Evolutionary conservation across 179 eudicot species (phyloP).

Genomic region (Patellifolia procumbens): DNA sequence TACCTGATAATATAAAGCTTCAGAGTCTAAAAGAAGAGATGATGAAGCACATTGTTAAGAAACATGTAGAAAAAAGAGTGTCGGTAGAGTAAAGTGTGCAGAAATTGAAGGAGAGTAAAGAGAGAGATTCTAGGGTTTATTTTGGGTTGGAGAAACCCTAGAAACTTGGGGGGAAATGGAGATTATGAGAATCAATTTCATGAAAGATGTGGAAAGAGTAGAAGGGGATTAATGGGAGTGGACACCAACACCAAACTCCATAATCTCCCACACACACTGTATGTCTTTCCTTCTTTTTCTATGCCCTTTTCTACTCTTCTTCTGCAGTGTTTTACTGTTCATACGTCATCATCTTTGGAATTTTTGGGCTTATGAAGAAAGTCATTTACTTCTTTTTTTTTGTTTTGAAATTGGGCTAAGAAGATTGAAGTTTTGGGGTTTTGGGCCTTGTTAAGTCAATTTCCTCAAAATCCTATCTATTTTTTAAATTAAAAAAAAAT

Average conservation of each 20-base stretch:
- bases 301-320: neutral
- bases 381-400: too few species aligned
- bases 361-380: too few species aligned
- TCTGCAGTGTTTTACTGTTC: neutral
- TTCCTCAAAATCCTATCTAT: too few species aligned
- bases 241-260: neutral
- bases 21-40: neutral
- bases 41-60: conserved; percentile 5
- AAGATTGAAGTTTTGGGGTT: too few species aligned
- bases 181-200: neutral
- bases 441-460: too few species aligned
- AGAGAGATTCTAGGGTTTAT: neutral
- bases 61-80: neutral
- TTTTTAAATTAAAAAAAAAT: too few species aligned
- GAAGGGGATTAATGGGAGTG: too few species aligned
- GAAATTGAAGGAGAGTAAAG: neutral
- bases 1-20: neutral
- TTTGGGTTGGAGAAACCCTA: neutral
- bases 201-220: neutral
- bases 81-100: neutral
- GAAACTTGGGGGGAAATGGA: neutral
- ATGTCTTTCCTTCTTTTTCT: too few species aligned
- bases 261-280: neutral
- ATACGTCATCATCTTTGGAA: neutral
- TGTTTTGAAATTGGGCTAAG: too few species aligned